phyloP scores from a whole-genome alignment of 768 basidiomycete species.

The Pisolithus tinctorius region DNA sequence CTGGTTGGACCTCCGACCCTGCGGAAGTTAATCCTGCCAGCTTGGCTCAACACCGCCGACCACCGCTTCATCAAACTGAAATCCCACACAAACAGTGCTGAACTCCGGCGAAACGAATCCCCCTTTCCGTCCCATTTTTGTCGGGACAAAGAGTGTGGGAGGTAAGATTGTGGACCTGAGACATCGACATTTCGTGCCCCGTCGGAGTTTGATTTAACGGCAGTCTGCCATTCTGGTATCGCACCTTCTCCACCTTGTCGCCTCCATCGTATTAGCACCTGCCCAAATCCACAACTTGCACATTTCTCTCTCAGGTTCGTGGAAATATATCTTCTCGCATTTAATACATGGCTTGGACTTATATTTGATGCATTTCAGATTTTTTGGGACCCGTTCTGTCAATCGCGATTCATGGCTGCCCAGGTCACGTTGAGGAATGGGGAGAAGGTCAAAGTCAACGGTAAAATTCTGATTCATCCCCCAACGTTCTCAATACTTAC shows the following conservation, averaged over 20 bases:
- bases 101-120: background rate
- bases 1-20: background rate
- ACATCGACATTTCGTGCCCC: slow-evolving; percentile 25
- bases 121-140: background rate
- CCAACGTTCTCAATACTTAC: slow-evolving; percentile 12
- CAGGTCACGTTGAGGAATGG: slow-evolving; percentile 69
- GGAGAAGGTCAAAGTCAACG: slow-evolving; percentile 80
- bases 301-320: slow-evolving; percentile 15
- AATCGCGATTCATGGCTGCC: slow-evolving; percentile 18
- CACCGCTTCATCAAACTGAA: too few relatives aligned
- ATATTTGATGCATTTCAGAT: slow-evolving; percentile 10
- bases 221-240: slow-evolving; percentile 24
- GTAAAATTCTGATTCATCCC: slow-evolving; percentile 37
- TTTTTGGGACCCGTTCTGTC: slow-evolving; percentile 20
- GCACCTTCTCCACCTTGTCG: slow-evolving; percentile 31
- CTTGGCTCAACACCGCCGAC: too few relatives aligned
- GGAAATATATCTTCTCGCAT: slow-evolving; percentile 12
- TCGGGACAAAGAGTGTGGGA: background rate
- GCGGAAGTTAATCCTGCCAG: background rate
- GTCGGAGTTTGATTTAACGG: slow-evolving; percentile 32
- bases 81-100: too few relatives aligned
- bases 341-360: background rate
- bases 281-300: slow-evolving; percentile 15
- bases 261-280: slow-evolving; percentile 21
- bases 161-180: background rate